Percentiles rank a stretch among this genome's conserved stretches.
Evolutionary conservation across 176 grass and related monocot genomes (phyloP).

Genomic region (Triticum timopheevii): DNA sequence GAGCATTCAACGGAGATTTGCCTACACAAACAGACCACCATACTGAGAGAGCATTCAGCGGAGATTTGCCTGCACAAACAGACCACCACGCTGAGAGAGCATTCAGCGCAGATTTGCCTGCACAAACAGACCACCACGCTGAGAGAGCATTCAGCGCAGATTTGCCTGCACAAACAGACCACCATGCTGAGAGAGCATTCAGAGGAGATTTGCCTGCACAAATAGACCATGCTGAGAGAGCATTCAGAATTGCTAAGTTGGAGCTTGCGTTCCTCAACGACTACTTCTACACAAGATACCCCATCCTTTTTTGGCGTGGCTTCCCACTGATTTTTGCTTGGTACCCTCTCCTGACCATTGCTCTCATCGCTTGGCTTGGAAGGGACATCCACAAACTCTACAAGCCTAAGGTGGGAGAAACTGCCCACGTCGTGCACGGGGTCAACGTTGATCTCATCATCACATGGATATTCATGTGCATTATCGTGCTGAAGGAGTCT

Average conservation of each 20-base stretch:
- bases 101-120: too few species aligned
- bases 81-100: background rate
- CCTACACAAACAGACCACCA: background rate
- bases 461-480: background rate
- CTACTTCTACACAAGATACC: constrained; percentile 25
- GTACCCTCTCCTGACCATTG: background rate
- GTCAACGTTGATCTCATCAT: background rate
- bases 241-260: background rate
- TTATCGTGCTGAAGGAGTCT: constrained; percentile 10
- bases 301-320: background rate
- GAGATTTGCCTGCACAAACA: background rate
- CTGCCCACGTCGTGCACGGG: background rate
- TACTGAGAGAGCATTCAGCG: background rate
- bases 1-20: background rate
- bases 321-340: background rate
- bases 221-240: background rate
- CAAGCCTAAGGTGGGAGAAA: background rate
- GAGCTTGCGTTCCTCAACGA: constrained; percentile 2
- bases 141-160: background rate
- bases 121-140: background rate
- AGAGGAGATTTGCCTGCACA: background rate
- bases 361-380: background rate
- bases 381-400: background rate
- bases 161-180: background rate
- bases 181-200: background rate